A percentile compares a stretch with the other conserved stretches of the same genome.
phyloP scores from a whole-genome alignment of 345 rosid species.

The Mangifera indica region DNA sequence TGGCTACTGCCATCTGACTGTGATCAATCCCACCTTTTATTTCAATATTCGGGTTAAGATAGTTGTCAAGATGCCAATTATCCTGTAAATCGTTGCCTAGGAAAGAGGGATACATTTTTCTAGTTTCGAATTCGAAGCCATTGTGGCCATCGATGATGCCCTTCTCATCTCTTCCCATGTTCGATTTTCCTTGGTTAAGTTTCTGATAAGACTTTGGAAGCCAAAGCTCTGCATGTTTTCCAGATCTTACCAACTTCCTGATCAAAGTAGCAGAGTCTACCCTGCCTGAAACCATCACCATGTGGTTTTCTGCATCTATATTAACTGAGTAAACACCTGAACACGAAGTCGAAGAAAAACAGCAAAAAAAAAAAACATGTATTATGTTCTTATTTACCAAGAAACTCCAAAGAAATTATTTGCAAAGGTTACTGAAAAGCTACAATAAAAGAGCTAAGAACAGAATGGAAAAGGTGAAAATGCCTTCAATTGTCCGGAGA shows the following conservation, averaged over 20 bases:
- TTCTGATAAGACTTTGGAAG: constrained; percentile 27
- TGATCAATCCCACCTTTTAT: constrained; percentile 6
- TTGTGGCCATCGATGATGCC: constrained; percentile 8
- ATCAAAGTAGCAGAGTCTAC: constrained; percentile 42
- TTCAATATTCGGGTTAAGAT: constrained; percentile 14
- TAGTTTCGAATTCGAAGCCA: constrained; percentile 14
- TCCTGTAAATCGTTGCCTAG: constrained; percentile 18
- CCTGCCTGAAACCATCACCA: constrained; percentile 56
- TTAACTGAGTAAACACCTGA: constrained; percentile 64
- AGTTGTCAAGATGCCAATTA: constrained; percentile 13
- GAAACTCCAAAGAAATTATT: not conserved
- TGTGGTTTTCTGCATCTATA: constrained; percentile 48
- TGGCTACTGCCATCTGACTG: constrained; percentile 11
- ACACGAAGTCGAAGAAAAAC: constrained; percentile 14
- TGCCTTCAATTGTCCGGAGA: constrained; percentile 68
- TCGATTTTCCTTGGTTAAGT: constrained; percentile 18
- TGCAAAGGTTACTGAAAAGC: not conserved
- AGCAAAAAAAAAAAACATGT: not conserved
- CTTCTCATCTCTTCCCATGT: not conserved
- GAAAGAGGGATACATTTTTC: constrained; percentile 26
- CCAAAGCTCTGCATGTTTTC: constrained; percentile 61
- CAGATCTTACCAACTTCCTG: constrained; percentile 49
- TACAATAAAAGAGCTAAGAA: not conserved
- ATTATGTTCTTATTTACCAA: not conserved
- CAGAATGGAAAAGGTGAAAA: not conserved